Conservation (phyloP, 2,329 filamentous ascomycete genomes). For the Colletotrichum nymphaeae region DNA sequence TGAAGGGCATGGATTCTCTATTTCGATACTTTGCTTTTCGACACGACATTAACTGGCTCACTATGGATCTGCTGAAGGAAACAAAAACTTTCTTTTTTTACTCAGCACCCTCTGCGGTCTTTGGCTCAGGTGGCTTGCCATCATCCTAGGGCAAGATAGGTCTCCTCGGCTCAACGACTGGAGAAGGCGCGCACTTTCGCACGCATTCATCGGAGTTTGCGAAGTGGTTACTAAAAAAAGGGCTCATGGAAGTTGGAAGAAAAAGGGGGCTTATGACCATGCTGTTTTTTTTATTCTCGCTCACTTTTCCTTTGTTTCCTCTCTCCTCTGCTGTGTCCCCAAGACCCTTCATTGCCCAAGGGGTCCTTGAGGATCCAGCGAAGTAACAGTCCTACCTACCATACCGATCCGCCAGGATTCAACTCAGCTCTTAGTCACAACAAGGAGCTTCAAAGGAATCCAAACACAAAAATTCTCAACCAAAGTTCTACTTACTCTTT, state of each 20-base stretch:
- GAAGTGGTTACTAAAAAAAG: slow-evolving; percentile 35
- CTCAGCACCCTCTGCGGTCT: slow-evolving; percentile 30
- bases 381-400: not conserved
- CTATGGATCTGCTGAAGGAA: slow-evolving; percentile 23
- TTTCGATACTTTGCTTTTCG: slow-evolving; percentile 28
- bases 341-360: slow-evolving; percentile 17
- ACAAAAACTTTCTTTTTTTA: slow-evolving; percentile 21
- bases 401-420: slow-evolving; percentile 18
- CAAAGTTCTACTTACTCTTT: slow-evolving; percentile 26
- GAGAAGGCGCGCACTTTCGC: slow-evolving; percentile 35
- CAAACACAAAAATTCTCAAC: slow-evolving; percentile 27
- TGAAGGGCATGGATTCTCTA: slow-evolving; percentile 25
- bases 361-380: slow-evolving; percentile 4
- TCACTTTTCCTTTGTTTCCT: slow-evolving; percentile 29
- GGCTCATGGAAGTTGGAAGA: slow-evolving; percentile 35
- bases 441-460: slow-evolving; percentile 26
- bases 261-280: slow-evolving; percentile 34
- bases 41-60: slow-evolving; percentile 21
- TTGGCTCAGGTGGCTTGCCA: slow-evolving; percentile 13
- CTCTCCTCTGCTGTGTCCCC: slow-evolving; percentile 25
- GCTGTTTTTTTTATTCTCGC: slow-evolving; percentile 2
- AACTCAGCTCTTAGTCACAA: slow-evolving; percentile 25
- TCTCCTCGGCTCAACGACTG: slow-evolving; percentile 34
- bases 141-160: not conserved
- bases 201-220: slow-evolving; percentile 37